Base-by-base conservation (phyloP, 106 monocot species). In the Acorus calamus region DNA sequence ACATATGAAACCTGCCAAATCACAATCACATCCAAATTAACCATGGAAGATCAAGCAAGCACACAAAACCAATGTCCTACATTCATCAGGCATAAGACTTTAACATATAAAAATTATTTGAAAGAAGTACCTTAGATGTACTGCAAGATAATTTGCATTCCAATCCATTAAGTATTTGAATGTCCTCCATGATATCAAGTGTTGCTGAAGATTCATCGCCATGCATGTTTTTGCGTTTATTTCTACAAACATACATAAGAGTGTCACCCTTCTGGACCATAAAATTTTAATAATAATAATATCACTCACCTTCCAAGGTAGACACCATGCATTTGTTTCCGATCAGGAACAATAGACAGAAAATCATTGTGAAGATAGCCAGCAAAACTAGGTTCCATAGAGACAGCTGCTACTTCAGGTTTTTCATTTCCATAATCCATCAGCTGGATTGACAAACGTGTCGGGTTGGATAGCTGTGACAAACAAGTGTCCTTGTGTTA, bases 81-180 rank as follows among this genome's bases (percentile, higher is more conserved):
- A 28, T 28, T 1, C 28, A 28, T 28, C 28, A 28, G 28, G 28
- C 28, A 28, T 28, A 28, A 28, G 28, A 28, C 28, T 28, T 28
- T 1, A 28, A 28, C 28, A 28, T 28, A 28, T 28, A 28, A 28
- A 28, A 5, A 53, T 8, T 53, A 12, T 42, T 42, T 13, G 54
- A 51, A 61, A 2, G 3, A 45, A 11, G 28, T 77, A 98, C 96
- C 91, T 92, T 98, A 11, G 80, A 98, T 11, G 85, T 75, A 65
- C 14, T 79, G 80, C 91, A 82, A 41, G 87, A 80, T 63, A 92
- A 87, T 79, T 98, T 98, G 85, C 85, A 88, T 64, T 98, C 92
- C 56, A 98, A 68, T 14, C 91, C 96, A 77, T 98, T 98, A 42
- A 75, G 7, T 50, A 98, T 65, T 59, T 49, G 57, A 55, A 85